A percentile compares a stretch with the other conserved stretches of the same genome.
Conservation (phyloP, 176 grass and related monocot species). For the sorghum (Sorghum bicolor) region DNA sequence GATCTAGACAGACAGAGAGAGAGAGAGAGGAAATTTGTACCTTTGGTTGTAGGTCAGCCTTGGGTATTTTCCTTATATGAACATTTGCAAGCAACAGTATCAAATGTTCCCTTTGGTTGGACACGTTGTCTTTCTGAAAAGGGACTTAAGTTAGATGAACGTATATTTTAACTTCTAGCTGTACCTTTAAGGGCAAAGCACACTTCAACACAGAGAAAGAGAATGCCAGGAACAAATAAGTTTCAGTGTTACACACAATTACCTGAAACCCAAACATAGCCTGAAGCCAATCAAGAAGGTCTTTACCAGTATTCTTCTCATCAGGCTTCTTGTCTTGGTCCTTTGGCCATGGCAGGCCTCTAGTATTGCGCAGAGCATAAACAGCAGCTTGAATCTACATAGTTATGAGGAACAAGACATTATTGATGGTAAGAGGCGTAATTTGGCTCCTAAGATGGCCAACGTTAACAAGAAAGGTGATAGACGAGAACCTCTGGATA, state of each 20-base stretch:
- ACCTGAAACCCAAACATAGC: constrained; percentile 99
- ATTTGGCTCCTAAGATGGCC: not conserved
- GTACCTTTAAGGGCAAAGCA: not conserved
- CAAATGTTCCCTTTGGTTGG: constrained; percentile 97
- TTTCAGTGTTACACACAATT: not conserved
- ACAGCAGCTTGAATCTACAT: constrained; percentile 84
- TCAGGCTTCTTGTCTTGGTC: constrained; percentile 71
- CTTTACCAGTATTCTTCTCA: constrained; percentile 61
- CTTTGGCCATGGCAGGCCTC: constrained; percentile 91
- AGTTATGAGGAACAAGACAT: not conserved
- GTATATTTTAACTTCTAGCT: not conserved
- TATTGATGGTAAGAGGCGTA: not conserved
- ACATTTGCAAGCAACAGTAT: constrained; percentile 93
- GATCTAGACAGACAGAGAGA: not conserved
- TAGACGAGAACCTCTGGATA: constrained; percentile 65
- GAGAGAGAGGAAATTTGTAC: constrained; percentile 28
- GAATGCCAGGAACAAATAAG: not conserved
- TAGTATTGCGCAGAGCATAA: constrained; percentile 62
- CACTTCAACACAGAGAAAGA: not conserved
- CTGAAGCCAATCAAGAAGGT: constrained; percentile 93
- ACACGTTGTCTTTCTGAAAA: constrained; percentile 86
- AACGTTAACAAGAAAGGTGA: not conserved
- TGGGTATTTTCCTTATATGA: constrained; percentile 71
- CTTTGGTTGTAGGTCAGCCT: constrained; percentile 81
- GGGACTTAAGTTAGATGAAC: not conserved